Conservation (phyloP, 2,329 filamentous ascomycete genomes). For the Xylaria hypoxylon region DNA sequence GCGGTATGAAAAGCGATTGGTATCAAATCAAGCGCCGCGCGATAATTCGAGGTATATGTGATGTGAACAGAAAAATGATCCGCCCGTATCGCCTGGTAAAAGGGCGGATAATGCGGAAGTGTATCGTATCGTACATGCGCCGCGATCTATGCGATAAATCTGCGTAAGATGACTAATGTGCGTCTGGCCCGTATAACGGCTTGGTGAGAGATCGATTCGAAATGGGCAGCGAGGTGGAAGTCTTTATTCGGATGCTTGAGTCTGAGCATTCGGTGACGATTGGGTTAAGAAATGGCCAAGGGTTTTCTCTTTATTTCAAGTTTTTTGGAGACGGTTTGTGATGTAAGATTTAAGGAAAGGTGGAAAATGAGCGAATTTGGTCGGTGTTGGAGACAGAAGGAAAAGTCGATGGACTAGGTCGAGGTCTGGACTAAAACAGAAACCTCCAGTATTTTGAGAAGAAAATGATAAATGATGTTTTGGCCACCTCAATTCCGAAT, state of each 20-base stretch:
- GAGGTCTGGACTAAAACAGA: constrained; percentile 22
- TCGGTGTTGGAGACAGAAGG: constrained; percentile 45
- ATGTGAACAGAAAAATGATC: constrained; percentile 40
- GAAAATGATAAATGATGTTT: constrained; percentile 50
- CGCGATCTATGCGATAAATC: constrained; percentile 26
- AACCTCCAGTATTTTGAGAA: constrained; percentile 21
- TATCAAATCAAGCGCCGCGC: constrained; percentile 47
- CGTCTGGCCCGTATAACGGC: not conserved
- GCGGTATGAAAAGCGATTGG: constrained; percentile 41
- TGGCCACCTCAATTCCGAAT: constrained; percentile 40
- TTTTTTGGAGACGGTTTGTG: constrained; percentile 29
- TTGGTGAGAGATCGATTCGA: constrained; percentile 20
- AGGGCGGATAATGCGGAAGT: constrained; percentile 25
- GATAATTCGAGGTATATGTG: constrained; percentile 47
- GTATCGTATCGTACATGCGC: constrained; percentile 40
- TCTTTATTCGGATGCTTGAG: constrained; percentile 15
- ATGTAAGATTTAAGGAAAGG: constrained; percentile 47
- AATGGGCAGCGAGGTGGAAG: not conserved
- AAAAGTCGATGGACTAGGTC: constrained; percentile 44
- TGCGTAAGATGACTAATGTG: constrained; percentile 16
- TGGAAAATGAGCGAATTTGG: constrained; percentile 50
- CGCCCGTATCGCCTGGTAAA: constrained; percentile 32
- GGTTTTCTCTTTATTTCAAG: constrained; percentile 3
- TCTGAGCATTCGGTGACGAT: constrained; percentile 30
- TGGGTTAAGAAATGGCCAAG: constrained; percentile 39